Percentiles rank a stretch among this genome's conserved stretches.
phyloP scores from a whole-genome alignment of 2,329 filamentous ascomycete species.

The Penicillium sp. region DNA sequence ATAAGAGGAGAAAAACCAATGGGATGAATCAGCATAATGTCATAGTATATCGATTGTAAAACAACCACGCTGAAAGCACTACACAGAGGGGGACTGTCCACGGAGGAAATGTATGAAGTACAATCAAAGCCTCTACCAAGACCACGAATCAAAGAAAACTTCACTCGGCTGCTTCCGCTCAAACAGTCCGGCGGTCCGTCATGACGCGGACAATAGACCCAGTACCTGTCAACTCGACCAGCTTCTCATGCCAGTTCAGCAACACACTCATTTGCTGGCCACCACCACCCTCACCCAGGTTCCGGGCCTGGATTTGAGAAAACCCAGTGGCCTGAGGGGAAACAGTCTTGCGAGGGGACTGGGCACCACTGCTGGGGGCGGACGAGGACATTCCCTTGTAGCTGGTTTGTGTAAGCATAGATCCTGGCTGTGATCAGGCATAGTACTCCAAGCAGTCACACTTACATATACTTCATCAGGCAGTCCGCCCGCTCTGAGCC shows the following conservation, averaged over 20 bases:
- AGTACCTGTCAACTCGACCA: constrained; percentile 88
- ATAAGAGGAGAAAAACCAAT: constrained; percentile 2
- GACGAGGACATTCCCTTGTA: constrained; percentile 82
- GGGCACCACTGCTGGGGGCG: constrained; percentile 42
- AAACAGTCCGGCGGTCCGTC: constrained; percentile 93
- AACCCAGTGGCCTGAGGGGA: constrained; percentile 85
- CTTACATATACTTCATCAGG: constrained; percentile 96
- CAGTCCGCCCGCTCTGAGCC: constrained; percentile 87
- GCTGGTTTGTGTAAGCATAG: constrained; percentile 48
- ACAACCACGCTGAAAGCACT: constrained; percentile 26
- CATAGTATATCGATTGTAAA: constrained; percentile 29
- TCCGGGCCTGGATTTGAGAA: constrained; percentile 69
- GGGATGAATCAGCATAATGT: constrained; percentile 22
- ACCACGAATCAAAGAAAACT: constrained; percentile 17
- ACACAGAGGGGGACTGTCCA: constrained; percentile 15
- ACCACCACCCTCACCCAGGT: constrained; percentile 66
- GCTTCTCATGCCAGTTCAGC: constrained; percentile 98
- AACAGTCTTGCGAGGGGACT: constrained; percentile 54
- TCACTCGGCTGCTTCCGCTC: constrained; percentile 12
- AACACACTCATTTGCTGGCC: constrained; percentile 94
- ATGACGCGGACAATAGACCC: constrained; percentile 94
- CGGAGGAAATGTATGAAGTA: constrained; percentile 22
- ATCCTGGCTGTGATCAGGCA: neutral
- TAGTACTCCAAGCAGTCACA: constrained; percentile 21
- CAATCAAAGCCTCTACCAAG: constrained; percentile 27